Base-by-base conservation (phyloP, 352 stramenopile species). In the Phytophthora pinifolia region DNA sequence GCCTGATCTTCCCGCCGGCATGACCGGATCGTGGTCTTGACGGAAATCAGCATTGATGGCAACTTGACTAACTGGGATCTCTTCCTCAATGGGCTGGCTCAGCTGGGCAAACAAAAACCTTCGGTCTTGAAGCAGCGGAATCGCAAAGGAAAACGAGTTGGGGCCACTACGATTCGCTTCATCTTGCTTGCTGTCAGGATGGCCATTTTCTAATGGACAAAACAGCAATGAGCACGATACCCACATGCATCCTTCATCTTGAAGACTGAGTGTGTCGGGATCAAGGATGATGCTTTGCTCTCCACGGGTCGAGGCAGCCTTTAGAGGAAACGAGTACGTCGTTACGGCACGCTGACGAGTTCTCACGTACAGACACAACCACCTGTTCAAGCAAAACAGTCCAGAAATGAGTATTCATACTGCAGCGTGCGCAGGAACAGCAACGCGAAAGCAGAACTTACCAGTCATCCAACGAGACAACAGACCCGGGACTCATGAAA, bases 181-280 rank as follows among this genome's bases (percentile, higher is more conserved):
- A n/a, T n/a, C 8, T 31, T 15, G 7, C 14, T 46, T 54, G 20
- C 4, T 51, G 27, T 48, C 45, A 47, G 17, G 27, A 13, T 17
- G 1, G 9, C 6, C 18, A 30, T 41, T 35, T 29, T 18, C 13
- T 35, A 20, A 53, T 18, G 74, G 57, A 36, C 59, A 68, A 61
- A 84, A 84, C 33, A 72, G 13, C 20, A 84, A 59, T n/a, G 56
- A 69, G 22, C 68, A 74, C 14, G 71, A 79, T 7, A 70, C 63
- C 20, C 50, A 47, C 36, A 84, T 13, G 31, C 38, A 45, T 6
- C 53, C 65, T 44, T 62, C 53, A 6, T 79, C 59, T 27, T 69
- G 53, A 2, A 57, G 31, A 46, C 46, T 22, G 13, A 78, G 25
- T 22, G 36, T 68, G 14, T 72, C 69, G 27, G 51, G 52, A 25